phyloP scores from a whole-genome alignment of 2,329 filamentous ascomycete genomes.

The Curvularia sp. region DNA sequence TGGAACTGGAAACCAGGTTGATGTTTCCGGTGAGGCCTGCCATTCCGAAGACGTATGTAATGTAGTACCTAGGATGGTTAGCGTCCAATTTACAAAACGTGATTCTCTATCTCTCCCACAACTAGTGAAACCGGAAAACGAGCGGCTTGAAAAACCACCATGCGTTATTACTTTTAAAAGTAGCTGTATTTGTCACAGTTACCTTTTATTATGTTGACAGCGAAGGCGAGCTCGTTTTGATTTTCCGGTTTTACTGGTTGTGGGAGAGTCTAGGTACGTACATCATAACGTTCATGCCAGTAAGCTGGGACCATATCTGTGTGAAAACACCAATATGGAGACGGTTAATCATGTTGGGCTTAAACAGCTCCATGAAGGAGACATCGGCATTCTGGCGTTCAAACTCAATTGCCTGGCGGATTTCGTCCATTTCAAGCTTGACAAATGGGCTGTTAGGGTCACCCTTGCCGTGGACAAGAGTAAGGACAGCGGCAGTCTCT shows the following conservation, averaged over 20 bases:
- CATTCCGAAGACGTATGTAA: constrained; percentile 73
- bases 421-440: constrained; percentile 71
- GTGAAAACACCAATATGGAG: constrained; percentile 74
- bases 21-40: constrained; percentile 67
- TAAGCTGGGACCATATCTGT: constrained; percentile 78
- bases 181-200: no score
- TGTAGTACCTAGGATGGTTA: constrained; percentile 47
- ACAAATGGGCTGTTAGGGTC: constrained; percentile 71
- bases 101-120: no score
- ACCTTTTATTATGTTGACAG: no score
- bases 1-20: constrained; percentile 70
- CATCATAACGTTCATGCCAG: constrained; percentile 69
- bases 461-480: constrained; percentile 60
- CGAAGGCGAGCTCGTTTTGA: no score
- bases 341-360: constrained; percentile 75
- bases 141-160: no score
- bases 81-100: no score
- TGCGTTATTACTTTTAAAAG: no score
- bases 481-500: constrained; percentile 52
- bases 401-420: constrained; percentile 75
- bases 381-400: constrained; percentile 74
- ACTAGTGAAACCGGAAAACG: no score
- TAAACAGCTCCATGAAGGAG: constrained; percentile 74
- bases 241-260: no score
- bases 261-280: not conserved